phyloP scores from a whole-genome alignment of 257 asterid species.

The Solanum paucissectum region DNA sequence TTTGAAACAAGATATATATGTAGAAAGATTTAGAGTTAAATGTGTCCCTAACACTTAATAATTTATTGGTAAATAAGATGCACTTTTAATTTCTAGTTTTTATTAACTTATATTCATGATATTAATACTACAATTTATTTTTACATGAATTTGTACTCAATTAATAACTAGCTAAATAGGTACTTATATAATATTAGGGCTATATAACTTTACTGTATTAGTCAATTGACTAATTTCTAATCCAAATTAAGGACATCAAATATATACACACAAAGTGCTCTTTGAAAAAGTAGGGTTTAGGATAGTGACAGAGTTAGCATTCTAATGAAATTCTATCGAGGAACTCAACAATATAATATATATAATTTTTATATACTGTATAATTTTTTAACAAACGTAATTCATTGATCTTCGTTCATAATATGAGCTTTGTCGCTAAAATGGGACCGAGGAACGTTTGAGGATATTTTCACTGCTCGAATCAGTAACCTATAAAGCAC shows the following conservation, averaged over 20 bases:
- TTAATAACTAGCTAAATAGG: not conserved
- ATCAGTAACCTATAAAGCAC: rapidly evolving
- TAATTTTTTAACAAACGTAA: not conserved
- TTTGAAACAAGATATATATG: not conserved
- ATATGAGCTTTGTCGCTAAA: too few species aligned
- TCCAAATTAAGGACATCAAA: not conserved
- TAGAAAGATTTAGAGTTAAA: not conserved
- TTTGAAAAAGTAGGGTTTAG: not conserved
- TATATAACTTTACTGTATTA: not conserved
- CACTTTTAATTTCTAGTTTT: not conserved
- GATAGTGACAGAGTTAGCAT: not conserved
- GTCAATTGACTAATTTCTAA: not conserved
- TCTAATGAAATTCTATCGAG: not conserved
- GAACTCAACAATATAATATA: not conserved
- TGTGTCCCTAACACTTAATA: not conserved
- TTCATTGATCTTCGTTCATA: not conserved
- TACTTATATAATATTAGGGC: not conserved
- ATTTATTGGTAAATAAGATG: not conserved
- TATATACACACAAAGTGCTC: not conserved
- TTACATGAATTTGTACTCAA: not conserved
- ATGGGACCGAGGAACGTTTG: rapidly evolving
- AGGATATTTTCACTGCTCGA: not conserved
- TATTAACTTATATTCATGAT: not conserved
- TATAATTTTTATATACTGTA: rapidly evolving
- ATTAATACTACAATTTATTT: not conserved